Evolutionary conservation across 2,329 filamentous ascomycete genomes (phyloP), one percentile per base, ranked within the genome.

Genomic region (Dendryphion nanum): DNA sequence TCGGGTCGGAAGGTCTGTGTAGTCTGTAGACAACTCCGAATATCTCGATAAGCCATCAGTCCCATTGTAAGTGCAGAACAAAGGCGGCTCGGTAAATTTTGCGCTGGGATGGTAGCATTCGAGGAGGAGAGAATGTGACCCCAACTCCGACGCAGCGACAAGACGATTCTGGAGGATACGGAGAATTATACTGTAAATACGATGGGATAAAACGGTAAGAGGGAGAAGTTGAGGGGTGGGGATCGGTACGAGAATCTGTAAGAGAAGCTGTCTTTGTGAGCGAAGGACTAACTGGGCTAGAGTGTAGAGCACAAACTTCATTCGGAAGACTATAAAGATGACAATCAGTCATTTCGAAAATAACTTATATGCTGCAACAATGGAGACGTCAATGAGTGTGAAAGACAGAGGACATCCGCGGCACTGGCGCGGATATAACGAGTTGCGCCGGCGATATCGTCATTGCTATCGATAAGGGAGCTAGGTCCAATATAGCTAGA

Each of bases 21-120:
- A n/a, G n/a, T n/a, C n/a, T 26, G 23, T 26, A 26, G 10, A n/a
- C 23, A 8, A 26, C 10, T n/a, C 23, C 23, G 23, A 10, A n/a
- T 26, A 26, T 26, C 10, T n/a, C 23, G 23, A 26, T n/a, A 87
- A 66, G 3, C 76, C 76, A 47, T 81, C 72, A 2, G 83, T 88
- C 19, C 77, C 79, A 8, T 83, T 69, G 45, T 84, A 84, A 30
- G 79, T 72, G 64, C 86, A 90, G 57, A 77, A 76, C 10, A 89
- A 73, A 38, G 81, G 82, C 0, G 86, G 83, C 15, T 85, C 82
- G 4, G 77, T 82, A 34, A 85, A 71, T 61, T 82, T 83, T 17
- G 77, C 81, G 45, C 74, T 79, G 0, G 86, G 87, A 47, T 85
- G 86, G 56, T 85, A 90, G 61, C 85, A 88, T 67, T 91, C 86